A percentile compares a stretch with the other conserved stretches of the same genome.
phyloP scores from a whole-genome alignment of 2,329 filamentous ascomycete genomes.

The Penicillium paneum region DNA sequence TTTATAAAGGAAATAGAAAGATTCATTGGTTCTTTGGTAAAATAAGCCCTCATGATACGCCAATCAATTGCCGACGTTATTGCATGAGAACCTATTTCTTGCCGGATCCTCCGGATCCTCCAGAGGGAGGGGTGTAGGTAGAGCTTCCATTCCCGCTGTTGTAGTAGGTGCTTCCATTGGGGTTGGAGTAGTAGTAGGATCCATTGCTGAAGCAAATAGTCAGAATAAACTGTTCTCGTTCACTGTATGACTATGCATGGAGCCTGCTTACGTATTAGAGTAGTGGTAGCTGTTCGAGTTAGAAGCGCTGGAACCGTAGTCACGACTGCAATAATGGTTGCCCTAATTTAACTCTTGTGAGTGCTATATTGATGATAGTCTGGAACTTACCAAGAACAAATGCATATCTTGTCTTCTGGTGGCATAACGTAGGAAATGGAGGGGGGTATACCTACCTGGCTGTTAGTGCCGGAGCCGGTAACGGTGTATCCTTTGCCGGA shows the following conservation, averaged over 20 bases:
- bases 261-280: constrained; percentile 56
- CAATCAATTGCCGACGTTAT: background rate
- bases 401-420: background rate
- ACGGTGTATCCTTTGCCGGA: constrained; percentile 35
- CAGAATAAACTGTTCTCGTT: background rate
- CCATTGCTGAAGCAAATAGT: constrained; percentile 49
- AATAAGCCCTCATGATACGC: background rate
- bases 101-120: background rate
- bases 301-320: constrained; percentile 56
- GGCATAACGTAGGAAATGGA: background rate
- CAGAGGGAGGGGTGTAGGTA: constrained; percentile 57
- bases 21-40: background rate
- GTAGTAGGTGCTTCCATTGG: constrained; percentile 66
- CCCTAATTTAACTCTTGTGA: constrained; percentile 46
- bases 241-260: background rate
- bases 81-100: constrained; percentile 9
- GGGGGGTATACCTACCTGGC: constrained; percentile 48
- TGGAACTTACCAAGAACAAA: background rate
- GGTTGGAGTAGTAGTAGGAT: constrained; percentile 71
- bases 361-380: too few relatives aligned
- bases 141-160: constrained; percentile 58
- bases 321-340: constrained; percentile 65
- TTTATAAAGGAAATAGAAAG: background rate
- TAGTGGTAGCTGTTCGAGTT: constrained; percentile 62
- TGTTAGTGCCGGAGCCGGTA: constrained; percentile 58